Evolutionary conservation across 2,329 filamentous ascomycete genomes (phyloP), one percentile per base, ranked within the genome.

Genomic region (Trichothecium sympodiale): DNA sequence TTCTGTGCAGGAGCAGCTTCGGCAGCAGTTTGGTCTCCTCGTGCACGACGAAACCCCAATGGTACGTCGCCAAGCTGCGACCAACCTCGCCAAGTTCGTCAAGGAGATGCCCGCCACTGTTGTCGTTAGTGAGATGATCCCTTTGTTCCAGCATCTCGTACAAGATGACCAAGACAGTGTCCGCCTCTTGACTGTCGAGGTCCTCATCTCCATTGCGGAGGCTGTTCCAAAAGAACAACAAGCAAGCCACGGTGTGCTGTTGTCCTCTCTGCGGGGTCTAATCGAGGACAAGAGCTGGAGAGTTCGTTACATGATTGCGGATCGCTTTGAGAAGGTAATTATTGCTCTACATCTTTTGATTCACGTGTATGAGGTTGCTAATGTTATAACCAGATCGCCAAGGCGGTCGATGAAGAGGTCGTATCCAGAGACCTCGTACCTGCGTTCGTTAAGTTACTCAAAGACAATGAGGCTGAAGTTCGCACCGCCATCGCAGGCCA

Each of bases 221-320:
- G 86, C 89, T 40, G 88, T 98, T 20, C 91, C 91, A 41, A 96
- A 96, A 64, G 91, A 96, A 61, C 88, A 98, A 59, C 91, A 98
- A 62, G 81, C 86, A 31, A 95, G 88, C 62, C 89, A 96, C 54
- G 91, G 89, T 36, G 86, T 96, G 38, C 67, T 98, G 39, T 69
- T 98, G 52, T 89, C 85, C 34, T 87, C 89, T 31, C 66, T 98
- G 53, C 81, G 91, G 51, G 94, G 77, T 63, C 64, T 98, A 54
- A 96, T 98, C 63, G 91, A 95, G 53, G 91, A 98, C 60, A 98
- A 96, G 76, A 96, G 91, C 66, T 98, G 91, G 91, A 80, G 91
- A 54, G 91, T 98, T 41, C 78, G 91, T 57, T 98, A 96, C 62
- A 98, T 98, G 91, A 91, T 98, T 50, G 91, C 91, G 33, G 91